Evolutionary conservation across 78 protist genomes (phyloP).

Genomic region (Protostelium mycophagum): DNA sequence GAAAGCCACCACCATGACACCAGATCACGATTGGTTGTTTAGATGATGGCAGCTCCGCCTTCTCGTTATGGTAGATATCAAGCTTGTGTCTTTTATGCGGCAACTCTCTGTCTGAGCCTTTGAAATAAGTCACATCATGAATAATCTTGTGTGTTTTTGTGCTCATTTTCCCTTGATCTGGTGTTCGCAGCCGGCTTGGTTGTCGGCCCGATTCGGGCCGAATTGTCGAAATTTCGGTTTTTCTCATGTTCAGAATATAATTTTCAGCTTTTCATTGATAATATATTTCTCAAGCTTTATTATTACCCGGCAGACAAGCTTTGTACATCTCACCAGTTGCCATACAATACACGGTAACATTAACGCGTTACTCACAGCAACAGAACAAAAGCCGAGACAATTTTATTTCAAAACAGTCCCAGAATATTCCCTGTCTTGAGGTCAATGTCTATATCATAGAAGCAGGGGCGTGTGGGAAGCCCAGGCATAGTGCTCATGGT

Average conservation of each 20-base stretch:
- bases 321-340: too few species aligned
- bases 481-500: slow-evolving; percentile 90
- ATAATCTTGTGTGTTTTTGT: background rate
- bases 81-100: background rate
- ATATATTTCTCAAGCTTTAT: too few species aligned
- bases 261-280: too few species aligned
- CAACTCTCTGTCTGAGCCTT: background rate
- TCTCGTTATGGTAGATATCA: background rate
- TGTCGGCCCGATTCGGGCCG: too few species aligned
- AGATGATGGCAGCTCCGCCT: background rate
- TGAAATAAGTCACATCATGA: background rate
- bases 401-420: slow-evolving; percentile 79
- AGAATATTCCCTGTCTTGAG: slow-evolving; percentile 61
- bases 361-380: too few species aligned
- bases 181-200: too few species aligned
- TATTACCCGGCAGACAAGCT: too few species aligned
- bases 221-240: too few species aligned
- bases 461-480: slow-evolving; percentile 92
- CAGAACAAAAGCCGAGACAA: too few species aligned
- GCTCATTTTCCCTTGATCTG: too few species aligned
- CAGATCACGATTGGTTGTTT: background rate
- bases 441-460: slow-evolving; percentile 87
- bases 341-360: too few species aligned
- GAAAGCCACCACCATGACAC: background rate
- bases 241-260: too few species aligned